phyloP scores from a whole-genome alignment of 2,329 filamentous ascomycete species.

The Sclerotinia nivalis region DNA sequence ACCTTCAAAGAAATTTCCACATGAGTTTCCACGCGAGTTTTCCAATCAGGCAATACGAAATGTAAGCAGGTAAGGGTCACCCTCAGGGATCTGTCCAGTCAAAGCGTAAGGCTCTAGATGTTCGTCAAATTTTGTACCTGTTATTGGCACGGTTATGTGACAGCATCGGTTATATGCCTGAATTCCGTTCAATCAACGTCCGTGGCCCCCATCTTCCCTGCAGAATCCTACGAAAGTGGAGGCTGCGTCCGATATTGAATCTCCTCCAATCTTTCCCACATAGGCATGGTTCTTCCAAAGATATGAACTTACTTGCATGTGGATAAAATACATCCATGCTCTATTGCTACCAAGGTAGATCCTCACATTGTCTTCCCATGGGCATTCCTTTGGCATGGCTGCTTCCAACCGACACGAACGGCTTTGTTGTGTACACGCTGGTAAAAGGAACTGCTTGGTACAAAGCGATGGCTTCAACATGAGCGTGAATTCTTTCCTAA shows the following conservation, averaged over 20 bases:
- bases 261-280: background rate
- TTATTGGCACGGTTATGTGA: slow-evolving; percentile 8
- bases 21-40: background rate
- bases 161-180: slow-evolving; percentile 9
- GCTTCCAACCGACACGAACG: background rate
- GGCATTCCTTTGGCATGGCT: background rate
- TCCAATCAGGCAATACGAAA: slow-evolving; percentile 17
- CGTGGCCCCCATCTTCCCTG: slow-evolving; percentile 9
- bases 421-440: background rate
- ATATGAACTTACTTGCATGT: slow-evolving; percentile 4
- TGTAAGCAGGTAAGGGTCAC: slow-evolving; percentile 12
- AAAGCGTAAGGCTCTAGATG: slow-evolving; percentile 20
- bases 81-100: slow-evolving; percentile 1
- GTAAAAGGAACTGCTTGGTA: background rate
- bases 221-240: background rate
- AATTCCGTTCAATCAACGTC: slow-evolving; percentile 11
- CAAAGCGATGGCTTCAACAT: background rate
- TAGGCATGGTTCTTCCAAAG: slow-evolving; percentile 1
- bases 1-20: background rate
- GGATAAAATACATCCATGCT: slow-evolving; percentile 2
- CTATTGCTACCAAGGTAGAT: background rate
- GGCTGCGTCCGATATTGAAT: slow-evolving; percentile 13
- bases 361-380: background rate
- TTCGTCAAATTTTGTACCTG: background rate
- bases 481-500: background rate